Base-by-base conservation (phyloP, 768 basidiomycete genomes). In the Tylopilus felleus region DNA sequence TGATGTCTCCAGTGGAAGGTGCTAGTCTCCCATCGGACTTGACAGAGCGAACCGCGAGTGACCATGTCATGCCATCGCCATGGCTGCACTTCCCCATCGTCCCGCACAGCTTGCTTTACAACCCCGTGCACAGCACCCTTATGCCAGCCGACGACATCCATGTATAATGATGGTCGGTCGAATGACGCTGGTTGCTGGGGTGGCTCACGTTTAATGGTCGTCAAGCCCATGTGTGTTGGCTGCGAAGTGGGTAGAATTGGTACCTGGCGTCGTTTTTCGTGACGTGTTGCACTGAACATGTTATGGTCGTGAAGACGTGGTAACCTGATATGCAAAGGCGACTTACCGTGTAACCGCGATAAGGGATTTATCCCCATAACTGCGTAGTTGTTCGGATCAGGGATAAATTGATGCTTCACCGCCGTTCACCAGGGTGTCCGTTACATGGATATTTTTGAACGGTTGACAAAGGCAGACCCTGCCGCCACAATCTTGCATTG, bases 161-260 rank as follows among this genome's bases (percentile, higher is more conserved):
- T 36, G 27, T 40, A 44, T 16, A n/a, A 5, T 33, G 29, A 41
- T 43, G 48, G 49, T 31, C 28, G 38, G 45, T 51, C 16, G 53
- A 43, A 56, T 47, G 53, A 52, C 21, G 47, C 53, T 35, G 40
- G 40, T 38, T 35, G 10, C 31, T 3, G 2, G 35, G 21, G 49
- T 60, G 53, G 53, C 53, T 56, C 58, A 60, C 48, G 40, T 48
- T 55, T 1, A 36, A 28, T 51, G 48, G 19, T 25, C 6, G n/a
- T 43, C 29, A 39, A 53, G 42, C 22, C 31, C 16, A 36, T 16
- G 16, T 38, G 31, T 19, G 39, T 31, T 29, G 27, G 36, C 8
- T 12, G 25, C n/a, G 14, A 10, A 31, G n/a, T 21, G 22, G 21
- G 9, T 21, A 36, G 6, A 9, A 14, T 4, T 35, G 14, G 33